Evolutionary conservation across 2,329 filamentous ascomycete species (phyloP).

Genomic region (Madurella fahalii): DNA sequence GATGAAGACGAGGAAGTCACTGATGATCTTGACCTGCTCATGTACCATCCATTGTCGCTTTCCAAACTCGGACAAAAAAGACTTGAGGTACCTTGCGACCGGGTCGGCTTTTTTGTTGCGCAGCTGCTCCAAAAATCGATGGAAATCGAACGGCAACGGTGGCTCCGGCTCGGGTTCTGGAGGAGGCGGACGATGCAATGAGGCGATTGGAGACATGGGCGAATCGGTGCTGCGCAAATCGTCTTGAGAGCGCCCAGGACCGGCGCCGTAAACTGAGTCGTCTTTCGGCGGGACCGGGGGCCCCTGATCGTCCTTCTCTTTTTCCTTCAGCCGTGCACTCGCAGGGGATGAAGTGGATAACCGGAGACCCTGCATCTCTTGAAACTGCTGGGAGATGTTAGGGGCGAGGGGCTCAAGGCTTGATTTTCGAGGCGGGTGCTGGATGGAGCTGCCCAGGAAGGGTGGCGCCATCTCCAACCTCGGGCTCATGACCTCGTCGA

Average conservation of each 20-base stretch:
- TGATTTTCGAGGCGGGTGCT: conserved; percentile 78
- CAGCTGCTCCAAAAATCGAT: conserved; percentile 91
- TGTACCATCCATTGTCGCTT: conserved; percentile 99
- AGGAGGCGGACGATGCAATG: conserved; percentile 61
- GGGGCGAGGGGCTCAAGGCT: conserved; percentile 71
- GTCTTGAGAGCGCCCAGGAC: conserved; percentile 36
- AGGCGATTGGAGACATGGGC: conserved; percentile 45
- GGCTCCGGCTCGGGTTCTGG: conserved; percentile 77
- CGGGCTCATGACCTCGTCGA: conserved; percentile 89
- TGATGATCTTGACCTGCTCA: conserved; percentile 98
- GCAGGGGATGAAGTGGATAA: conserved; percentile 39
- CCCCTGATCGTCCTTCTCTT: conserved; percentile 42
- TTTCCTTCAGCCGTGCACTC: conserved; percentile 36
- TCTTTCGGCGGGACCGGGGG: conserved; percentile 61
- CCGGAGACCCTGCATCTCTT: conserved; percentile 43
- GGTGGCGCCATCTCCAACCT: conserved; percentile 79
- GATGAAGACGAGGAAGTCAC: conserved; percentile 94
- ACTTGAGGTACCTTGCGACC: conserved; percentile 90
- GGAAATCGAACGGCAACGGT: conserved; percentile 89
- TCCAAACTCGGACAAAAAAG: conserved; percentile 88
- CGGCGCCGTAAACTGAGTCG: conserved; percentile 41
- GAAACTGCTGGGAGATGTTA: conserved; percentile 45
- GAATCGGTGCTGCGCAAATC: conserved; percentile 35
- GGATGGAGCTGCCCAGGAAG: conserved; percentile 59
- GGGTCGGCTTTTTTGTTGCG: conserved; percentile 97